Evolutionary conservation across 306 rosid species (phyloP), one percentile per base, ranked within the genome.

Genomic region (Myrica gale): DNA sequence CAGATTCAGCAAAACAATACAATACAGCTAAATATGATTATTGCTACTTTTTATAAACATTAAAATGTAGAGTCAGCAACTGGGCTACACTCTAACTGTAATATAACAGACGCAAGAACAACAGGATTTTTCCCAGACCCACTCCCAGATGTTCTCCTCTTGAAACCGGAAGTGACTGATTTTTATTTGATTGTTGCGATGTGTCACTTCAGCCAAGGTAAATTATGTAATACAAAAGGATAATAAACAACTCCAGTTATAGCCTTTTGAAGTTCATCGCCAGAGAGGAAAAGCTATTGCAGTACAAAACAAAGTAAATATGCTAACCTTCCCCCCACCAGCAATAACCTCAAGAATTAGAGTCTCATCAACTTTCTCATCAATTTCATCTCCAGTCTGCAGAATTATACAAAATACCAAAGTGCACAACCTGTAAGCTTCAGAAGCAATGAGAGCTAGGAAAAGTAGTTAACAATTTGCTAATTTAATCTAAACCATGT

Each of bases 261-360:
- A 61, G 13, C 37, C 21, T 63, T 39, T 42, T 15, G 47, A 63
- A 39, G n/a, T 56, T 19, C 9, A 17, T 60, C 66, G 47, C 42
- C 32, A 42, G 21, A 47, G 15, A 17, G 37, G 8, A 56, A 15
- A 23, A 17, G 52, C 23, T 51, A 67, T 5, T 17, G 43, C 6
- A 53, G 60, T 19, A 74, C 19, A 75, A 71, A 72, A 47, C 19
- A 60, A 56, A 67, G 37, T 56, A 54, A 79, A 39, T 12, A 55
- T 39, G 85, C 88, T 76, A 74, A 95, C 99, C 97, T 92, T 92
- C 61, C 97, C 99, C 50, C 99, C 97, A 60, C 85, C 90, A 10
- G 93, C 99, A 89, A 88, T 91, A 82, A 89, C 79, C 74, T 88
- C 97, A 66, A 95, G 92, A 82, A 92, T 87, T 71, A 88, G 87